Percentiles rank a stretch among this genome's conserved stretches.
phyloP scores from a whole-genome alignment of 1,139 yeast species.

The Blastobotrys indianensis region DNA sequence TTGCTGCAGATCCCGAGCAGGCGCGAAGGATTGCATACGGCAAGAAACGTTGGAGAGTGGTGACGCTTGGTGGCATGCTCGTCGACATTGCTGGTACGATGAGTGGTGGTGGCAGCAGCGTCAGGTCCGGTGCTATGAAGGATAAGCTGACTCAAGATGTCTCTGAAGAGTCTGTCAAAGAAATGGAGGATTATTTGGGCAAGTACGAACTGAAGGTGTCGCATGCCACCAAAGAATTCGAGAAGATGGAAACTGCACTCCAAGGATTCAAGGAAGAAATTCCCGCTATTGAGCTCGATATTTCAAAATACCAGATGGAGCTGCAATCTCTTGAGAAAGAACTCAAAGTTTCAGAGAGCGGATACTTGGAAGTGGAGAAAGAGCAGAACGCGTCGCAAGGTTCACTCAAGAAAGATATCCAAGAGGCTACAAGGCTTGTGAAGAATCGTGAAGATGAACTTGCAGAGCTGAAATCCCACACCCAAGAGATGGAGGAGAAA shows the following conservation, averaged over 20 bases:
- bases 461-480: conserved; percentile 45
- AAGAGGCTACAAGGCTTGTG: conserved; percentile 39
- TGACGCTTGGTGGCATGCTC: conserved; percentile 84
- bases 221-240: conserved; percentile 46
- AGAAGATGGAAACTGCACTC: conserved; percentile 56
- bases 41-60: conserved; percentile 72
- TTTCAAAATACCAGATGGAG: conserved; percentile 59
- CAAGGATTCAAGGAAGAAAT: conserved; percentile 53
- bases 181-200: conserved; percentile 48
- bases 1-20: conserved; percentile 68
- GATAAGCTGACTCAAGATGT: conserved; percentile 35
- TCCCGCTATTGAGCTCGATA: conserved; percentile 63
- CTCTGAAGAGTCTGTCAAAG: conserved; percentile 55
- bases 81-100: conserved; percentile 96
- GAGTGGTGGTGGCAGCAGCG: conserved; percentile 88
- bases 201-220: conserved; percentile 54
- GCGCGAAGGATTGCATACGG: conserved; percentile 92
- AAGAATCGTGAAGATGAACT: conserved; percentile 37
- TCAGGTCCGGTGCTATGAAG: conserved; percentile 61
- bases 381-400: conserved; percentile 17
- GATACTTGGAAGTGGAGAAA: conserved; percentile 26
- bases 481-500: conserved; percentile 52
- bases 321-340: conserved; percentile 52
- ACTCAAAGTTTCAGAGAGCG: conserved; percentile 39
- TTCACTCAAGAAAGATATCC: conserved; percentile 24